Base-by-base conservation (phyloP, 2,329 filamentous ascomycete species). In the Talaromyces islandicus region DNA sequence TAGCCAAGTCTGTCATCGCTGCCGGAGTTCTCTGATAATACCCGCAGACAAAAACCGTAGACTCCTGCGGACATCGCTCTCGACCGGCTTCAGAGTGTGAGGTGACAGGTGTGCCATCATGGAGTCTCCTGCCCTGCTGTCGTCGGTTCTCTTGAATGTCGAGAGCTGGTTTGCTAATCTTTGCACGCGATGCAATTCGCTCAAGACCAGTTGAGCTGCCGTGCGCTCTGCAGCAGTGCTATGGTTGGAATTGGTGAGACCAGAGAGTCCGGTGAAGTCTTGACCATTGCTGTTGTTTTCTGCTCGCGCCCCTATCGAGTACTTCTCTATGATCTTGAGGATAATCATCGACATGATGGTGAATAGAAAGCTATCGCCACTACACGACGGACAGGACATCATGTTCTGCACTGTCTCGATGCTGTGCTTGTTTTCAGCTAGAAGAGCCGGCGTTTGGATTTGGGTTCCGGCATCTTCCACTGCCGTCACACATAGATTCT, bases 101-200 rank as follows among this genome's bases (percentile, higher is more conserved):
- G 50, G 24, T 27, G 50, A 52, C 11, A 35, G 53, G 9, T 27
- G 27, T 27, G 27, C 27, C 27, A 27, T 27, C 27, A 27, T 27
- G 27, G 27, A 27, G 27, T 27, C 27, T 27, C 27, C 27, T 27
- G 27, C 27, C 27, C 27, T 27, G 27, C 27, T 27, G 27, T 27
- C 27, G 27, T 27, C 27, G 27, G 27, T 27, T 7, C 27, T 27
- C 27, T 27, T 27, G 27, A 27, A 27, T 27, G 27, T 27, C 24
- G 71, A 66, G 27, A 71, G 63, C 57, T 59, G 60, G 53, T 70
- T 70, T 4, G 74, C 64, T 10, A 74, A 60, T 24, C 66, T 61
- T 62, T 72, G 72, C 12, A 71, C 71, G 38, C 70, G 70, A 60
- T 76, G 71, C 50, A 77, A 64, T 60, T 77, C 73, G 38, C 68